Evolutionary conservation across 257 asterid species (phyloP).

Genomic region (Solanum habrochaites): DNA sequence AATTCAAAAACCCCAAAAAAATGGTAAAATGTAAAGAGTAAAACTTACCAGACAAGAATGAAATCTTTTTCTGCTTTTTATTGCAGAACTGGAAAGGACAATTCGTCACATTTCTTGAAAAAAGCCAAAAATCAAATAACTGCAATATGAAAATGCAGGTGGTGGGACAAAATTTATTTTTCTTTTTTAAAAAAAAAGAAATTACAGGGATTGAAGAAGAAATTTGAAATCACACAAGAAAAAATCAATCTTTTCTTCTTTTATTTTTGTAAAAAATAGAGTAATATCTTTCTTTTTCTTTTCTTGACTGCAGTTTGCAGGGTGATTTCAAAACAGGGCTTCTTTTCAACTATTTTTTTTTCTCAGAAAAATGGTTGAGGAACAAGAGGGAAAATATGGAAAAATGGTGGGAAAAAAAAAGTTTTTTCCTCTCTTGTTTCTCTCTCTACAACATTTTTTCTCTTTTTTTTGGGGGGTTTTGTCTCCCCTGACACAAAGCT

Average conservation of each 20-base stretch:
- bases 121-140: not conserved
- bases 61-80: not conserved
- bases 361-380: conserved; percentile 37
- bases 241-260: not conserved
- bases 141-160: not conserved
- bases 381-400: conserved; percentile 6
- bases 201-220: not conserved
- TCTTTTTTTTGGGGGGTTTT: not conserved
- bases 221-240: not conserved
- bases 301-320: conserved; percentile 54
- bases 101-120: not conserved
- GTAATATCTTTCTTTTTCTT: not conserved
- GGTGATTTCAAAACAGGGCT: conserved; percentile 76
- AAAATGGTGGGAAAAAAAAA: conserved; percentile 5
- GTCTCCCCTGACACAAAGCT: not conserved
- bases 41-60: conserved; percentile 25
- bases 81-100: not conserved
- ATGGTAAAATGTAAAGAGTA: not conserved
- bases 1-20: not conserved
- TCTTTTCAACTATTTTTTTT: conserved; percentile 42
- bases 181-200: not conserved
- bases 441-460: conserved; percentile 19
- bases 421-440: conserved; percentile 24
- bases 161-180: not conserved
- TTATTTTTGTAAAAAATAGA: not conserved